Conservation (phyloP, 495 filamentous ascomycete species). For the Parathielavia appendiculata region DNA sequence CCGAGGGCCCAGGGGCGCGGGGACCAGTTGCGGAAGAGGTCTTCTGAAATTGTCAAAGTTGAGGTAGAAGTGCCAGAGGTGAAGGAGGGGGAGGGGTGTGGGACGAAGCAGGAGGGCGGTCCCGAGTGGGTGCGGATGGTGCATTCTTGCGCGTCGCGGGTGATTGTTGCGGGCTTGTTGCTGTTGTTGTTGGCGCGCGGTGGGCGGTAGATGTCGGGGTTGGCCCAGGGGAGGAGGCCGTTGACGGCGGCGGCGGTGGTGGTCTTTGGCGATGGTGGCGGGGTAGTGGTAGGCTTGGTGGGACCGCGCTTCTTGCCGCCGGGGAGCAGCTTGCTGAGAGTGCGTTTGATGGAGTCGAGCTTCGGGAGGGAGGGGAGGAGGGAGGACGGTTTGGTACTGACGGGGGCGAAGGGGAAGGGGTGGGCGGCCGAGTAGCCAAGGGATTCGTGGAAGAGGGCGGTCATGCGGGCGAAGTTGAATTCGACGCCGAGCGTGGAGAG, state of each 20-base stretch:
- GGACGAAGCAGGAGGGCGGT: conserved; percentile 2
- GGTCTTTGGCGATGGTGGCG: neutral
- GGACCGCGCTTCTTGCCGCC: neutral
- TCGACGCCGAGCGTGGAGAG: conserved; percentile 33
- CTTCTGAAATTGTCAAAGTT: no score
- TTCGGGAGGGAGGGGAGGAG: conserved; percentile 3
- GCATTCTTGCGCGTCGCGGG: conserved; percentile 11
- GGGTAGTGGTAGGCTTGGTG: neutral
- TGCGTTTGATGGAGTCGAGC: conserved; percentile 7
- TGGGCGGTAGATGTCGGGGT: conserved; percentile 6
- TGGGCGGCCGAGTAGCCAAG: conserved; percentile 33
- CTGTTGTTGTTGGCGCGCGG: neutral
- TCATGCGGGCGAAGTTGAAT: conserved; percentile 29
- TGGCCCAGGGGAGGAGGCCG: conserved; percentile 21
- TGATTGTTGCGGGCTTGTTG: neutral
- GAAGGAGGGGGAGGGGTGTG: conserved; percentile 17
- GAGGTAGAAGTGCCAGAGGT: conserved; percentile 15
- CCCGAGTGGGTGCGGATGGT: conserved; percentile 4
- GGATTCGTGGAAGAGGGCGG: conserved; percentile 21
- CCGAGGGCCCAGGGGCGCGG: conserved; percentile 30
- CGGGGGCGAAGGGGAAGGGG: conserved; percentile 29
- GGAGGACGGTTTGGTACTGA: neutral
- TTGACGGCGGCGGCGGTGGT: neutral
- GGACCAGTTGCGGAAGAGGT: conserved; percentile 10
- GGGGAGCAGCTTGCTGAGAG: conserved; percentile 7